phyloP scores from a whole-genome alignment of 1,139 yeast species.

The Candida mesenterica region DNA sequence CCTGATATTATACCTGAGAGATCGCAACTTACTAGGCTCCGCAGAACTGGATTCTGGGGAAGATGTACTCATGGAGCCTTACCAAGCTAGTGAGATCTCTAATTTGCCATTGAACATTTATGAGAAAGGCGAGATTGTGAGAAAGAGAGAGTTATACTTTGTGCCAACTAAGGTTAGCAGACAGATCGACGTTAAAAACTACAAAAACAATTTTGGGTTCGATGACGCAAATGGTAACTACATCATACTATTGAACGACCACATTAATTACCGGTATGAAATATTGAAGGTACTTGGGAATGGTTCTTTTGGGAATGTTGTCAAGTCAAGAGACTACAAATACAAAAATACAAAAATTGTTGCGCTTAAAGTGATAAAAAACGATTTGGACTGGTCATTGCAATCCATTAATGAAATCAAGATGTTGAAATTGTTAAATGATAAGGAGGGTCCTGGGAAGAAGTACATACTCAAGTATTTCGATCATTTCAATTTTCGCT shows the following conservation, averaged over 20 bases:
- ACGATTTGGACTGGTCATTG: constrained; percentile 69
- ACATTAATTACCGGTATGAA: constrained; percentile 73
- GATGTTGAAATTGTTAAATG: constrained; percentile 51
- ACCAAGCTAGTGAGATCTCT: constrained; percentile 2
- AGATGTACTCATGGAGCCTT: background rate
- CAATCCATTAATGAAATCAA: constrained; percentile 82
- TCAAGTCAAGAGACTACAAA: constrained; percentile 69
- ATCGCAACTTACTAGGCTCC: background rate
- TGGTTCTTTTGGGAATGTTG: constrained; percentile 84
- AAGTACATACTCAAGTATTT: constrained; percentile 47
- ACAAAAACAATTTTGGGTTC: constrained; percentile 60
- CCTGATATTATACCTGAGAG: background rate
- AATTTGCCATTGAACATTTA: constrained; percentile 35
- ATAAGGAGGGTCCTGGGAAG: constrained; percentile 5
- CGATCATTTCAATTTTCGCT: constrained; percentile 76
- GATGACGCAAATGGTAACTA: constrained; percentile 73
- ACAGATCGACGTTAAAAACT: constrained; percentile 43
- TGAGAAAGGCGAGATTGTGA: constrained; percentile 53
- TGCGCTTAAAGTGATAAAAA: constrained; percentile 76
- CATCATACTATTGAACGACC: constrained; percentile 58
- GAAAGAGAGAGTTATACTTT: constrained; percentile 41
- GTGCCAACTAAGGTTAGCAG: constrained; percentile 25
- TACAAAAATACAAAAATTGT: constrained; percentile 36
- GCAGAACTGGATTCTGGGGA: too few relatives aligned
- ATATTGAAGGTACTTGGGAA: constrained; percentile 61